phyloP scores from a whole-genome alignment of 805 yeast species.

The Spathaspora hagerdaliae region DNA sequence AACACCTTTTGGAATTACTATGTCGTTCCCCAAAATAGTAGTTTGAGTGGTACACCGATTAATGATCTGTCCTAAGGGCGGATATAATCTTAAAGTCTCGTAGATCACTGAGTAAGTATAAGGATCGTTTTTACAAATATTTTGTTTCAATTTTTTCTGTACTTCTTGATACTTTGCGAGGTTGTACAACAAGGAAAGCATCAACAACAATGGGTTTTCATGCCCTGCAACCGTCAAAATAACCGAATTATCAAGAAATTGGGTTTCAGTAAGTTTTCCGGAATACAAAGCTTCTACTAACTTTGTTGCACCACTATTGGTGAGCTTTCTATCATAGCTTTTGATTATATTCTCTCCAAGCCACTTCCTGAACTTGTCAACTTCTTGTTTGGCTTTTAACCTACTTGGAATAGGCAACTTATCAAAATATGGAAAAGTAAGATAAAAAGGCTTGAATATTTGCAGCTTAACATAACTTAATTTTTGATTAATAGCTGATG shows the following conservation, averaged over 20 bases:
- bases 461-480: constrained; percentile 45
- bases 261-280: constrained; percentile 39
- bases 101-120: constrained; percentile 28
- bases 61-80: constrained; percentile 55
- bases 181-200: constrained; percentile 44
- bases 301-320: constrained; percentile 37
- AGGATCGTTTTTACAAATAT: constrained; percentile 2
- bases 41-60: constrained; percentile 42
- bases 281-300: constrained; percentile 36
- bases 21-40: constrained; percentile 36
- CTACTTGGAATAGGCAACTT: constrained; percentile 46
- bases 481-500: constrained; percentile 32
- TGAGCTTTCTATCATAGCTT: constrained; percentile 15
- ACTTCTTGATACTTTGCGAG: constrained; percentile 38
- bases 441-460: constrained; percentile 50
- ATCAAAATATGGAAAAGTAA: constrained; percentile 56
- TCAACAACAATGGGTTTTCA: constrained; percentile 54
- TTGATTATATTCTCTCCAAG: constrained; percentile 27
- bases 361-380: constrained; percentile 35
- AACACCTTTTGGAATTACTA: constrained; percentile 44
- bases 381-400: constrained; percentile 38
- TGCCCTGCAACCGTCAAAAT: constrained; percentile 60
- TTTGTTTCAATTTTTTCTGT: constrained; percentile 27
- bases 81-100: constrained; percentile 48
- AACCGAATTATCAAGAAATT: constrained; percentile 50